phyloP scores from a whole-genome alignment of 768 basidiomycete species.

The Podaxis carcinomalis region DNA sequence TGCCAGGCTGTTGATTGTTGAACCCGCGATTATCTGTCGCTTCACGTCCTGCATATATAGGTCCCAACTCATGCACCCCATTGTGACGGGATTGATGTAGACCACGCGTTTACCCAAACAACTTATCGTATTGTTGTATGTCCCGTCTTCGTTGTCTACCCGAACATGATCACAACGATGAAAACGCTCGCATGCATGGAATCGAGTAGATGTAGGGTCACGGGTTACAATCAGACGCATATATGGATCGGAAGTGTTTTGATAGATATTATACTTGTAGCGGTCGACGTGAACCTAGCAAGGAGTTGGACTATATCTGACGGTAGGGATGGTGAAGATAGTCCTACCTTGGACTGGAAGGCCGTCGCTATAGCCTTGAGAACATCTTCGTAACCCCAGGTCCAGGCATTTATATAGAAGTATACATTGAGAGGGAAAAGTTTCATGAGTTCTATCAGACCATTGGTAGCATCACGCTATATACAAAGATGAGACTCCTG shows the following conservation, averaged over 20 bases:
- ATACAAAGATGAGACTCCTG: background rate
- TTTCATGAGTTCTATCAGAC: constrained; percentile 65
- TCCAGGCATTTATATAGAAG: constrained; percentile 94
- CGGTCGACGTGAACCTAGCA: constrained; percentile 83
- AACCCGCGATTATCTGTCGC: constrained; percentile 32
- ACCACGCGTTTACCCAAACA: constrained; percentile 57
- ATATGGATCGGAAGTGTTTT: constrained; percentile 53
- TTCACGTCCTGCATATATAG: constrained; percentile 38
- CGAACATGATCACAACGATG: constrained; percentile 64
- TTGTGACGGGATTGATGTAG: constrained; percentile 82
- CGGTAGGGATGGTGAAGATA: background rate
- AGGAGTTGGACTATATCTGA: background rate
- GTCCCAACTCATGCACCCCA: constrained; percentile 50
- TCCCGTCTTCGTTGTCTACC: constrained; percentile 30
- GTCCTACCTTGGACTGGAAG: constrained; percentile 59
- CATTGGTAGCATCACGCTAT: constrained; percentile 63
- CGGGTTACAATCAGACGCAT: constrained; percentile 55
- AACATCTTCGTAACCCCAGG: constrained; percentile 94
- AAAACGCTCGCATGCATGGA: constrained; percentile 92
- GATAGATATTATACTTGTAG: constrained; percentile 76
- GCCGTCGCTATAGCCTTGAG: constrained; percentile 67
- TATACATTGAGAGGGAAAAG: constrained; percentile 59
- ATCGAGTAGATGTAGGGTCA: constrained; percentile 63
- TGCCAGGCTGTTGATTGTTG: constrained; percentile 63
- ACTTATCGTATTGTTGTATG: constrained; percentile 31